Base-by-base conservation (phyloP, 176 grass and related monocot genomes). In the Echinochloa phyllopogon region DNA sequence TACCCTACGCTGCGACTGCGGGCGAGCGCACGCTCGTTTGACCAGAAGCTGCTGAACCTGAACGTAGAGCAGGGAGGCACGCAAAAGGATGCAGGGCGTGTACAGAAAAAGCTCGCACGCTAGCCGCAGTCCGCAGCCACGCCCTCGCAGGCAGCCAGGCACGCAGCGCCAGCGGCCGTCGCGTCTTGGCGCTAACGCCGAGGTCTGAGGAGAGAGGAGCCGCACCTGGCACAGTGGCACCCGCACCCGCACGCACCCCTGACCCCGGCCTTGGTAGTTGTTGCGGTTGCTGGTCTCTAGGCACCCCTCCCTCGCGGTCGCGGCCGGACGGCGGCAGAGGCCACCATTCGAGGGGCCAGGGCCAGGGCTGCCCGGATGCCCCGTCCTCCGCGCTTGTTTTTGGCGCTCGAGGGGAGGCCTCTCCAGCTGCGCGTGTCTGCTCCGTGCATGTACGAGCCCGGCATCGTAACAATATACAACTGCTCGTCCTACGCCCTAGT, bases 181-280 rank as follows among this genome's bases (percentile, higher is more conserved):
- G n/a, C n/a, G n/a, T n/a, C n/a, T n/a, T n/a, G n/a, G n/a, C n/a
- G n/a, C 53, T 13, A 24, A 29, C 43, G 44, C 33, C 21, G 66
- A 85, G 61, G 55, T 63, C 58, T 1, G 10, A 49, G 11, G 47
- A 49, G 42, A 80, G 80, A 37, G 20, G 47, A 81, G 13, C 70
- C 65, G 88, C 88, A 72, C 69, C 49, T n/a, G n/a, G n/a, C n/a
- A n/a, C n/a, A n/a, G n/a, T n/a, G n/a, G n/a, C n/a, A n/a, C n/a
- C n/a, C 49, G 82, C 25, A 65, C 77, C 52, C 13, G 56, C 86
- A 72, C 62, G 11, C 45, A 81, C 25, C 39, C 80, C 47, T n/a
- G n/a, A n/a, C n/a, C n/a, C n/a, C 8, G 65, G 77, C 83, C 51
- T 86, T 60, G 84, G 88, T 86, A 79, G 88, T 24, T 52, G 88